Evolutionary conservation across 805 yeast species (phyloP).

Genomic region (Lachancea cidri): DNA sequence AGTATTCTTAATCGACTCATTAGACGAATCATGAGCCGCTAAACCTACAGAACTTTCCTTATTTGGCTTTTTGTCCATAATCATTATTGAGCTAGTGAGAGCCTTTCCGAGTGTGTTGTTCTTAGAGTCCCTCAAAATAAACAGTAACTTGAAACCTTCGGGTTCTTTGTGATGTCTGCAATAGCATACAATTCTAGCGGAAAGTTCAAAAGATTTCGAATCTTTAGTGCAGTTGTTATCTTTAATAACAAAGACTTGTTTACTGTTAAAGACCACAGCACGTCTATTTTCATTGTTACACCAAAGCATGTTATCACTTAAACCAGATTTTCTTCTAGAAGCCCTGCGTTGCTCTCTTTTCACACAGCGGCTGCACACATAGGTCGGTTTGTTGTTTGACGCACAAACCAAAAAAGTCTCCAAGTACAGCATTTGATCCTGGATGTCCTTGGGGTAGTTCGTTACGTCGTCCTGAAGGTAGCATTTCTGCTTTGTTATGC

Average conservation of each 20-base stretch:
- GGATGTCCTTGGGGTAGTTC: conserved; percentile 41
- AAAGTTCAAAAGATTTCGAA: conserved; percentile 41
- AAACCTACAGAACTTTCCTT: conserved; percentile 10
- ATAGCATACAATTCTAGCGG: conserved; percentile 85
- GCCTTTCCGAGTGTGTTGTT: conserved; percentile 68
- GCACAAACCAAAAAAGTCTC: conserved; percentile 79
- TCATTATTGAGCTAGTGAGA: conserved; percentile 71
- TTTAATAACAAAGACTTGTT: conserved; percentile 62
- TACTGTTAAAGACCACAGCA: conserved; percentile 86
- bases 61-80: conserved; percentile 78
- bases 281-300: conserved; percentile 66
- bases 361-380: conserved; percentile 83
- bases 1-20: conserved; percentile 10
- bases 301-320: conserved; percentile 72
- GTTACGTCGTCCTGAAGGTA: conserved; percentile 48
- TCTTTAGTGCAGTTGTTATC: conserved; percentile 20
- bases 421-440: conserved; percentile 53
- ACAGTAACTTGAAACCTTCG: conserved; percentile 73
- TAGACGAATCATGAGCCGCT: conserved; percentile 17
- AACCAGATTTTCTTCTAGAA: conserved; percentile 80
- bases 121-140: conserved; percentile 56
- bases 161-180: conserved; percentile 92
- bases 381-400: conserved; percentile 48
- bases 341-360: conserved; percentile 93
- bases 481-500: conserved; percentile 81